Evolutionary conservation across 257 asterid genomes (phyloP).

Genomic region (Handroanthus guayacan): DNA sequence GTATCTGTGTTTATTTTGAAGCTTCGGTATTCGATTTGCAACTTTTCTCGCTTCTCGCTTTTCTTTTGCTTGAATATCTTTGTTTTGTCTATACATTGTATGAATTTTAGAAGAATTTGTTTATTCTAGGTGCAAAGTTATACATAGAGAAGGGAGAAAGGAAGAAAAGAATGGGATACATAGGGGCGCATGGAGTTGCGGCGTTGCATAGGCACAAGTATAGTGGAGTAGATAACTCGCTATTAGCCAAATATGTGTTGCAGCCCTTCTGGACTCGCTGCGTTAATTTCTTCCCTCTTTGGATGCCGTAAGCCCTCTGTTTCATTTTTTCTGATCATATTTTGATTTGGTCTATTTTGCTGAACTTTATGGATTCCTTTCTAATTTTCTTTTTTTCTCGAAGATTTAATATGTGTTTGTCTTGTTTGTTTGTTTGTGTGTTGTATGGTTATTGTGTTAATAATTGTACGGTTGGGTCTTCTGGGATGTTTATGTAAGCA

Average conservation of each 20-base stretch:
- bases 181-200: slow-evolving; percentile 89
- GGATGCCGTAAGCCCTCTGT: slow-evolving; percentile 88
- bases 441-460: slow-evolving; percentile 1
- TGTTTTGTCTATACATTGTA: slow-evolving; percentile 18
- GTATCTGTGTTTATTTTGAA: not conserved
- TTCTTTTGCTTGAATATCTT: not conserved
- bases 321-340: not conserved
- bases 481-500: slow-evolving; percentile 15
- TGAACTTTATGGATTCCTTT: not conserved
- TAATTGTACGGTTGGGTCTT: slow-evolving; percentile 19
- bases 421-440: slow-evolving; percentile 11
- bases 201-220: slow-evolving; percentile 86
- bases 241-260: slow-evolving; percentile 78
- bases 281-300: slow-evolving; percentile 92
- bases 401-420: slow-evolving; percentile 14
- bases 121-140: slow-evolving; percentile 22
- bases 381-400: not conserved
- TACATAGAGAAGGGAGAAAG: not conserved
- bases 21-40: slow-evolving; percentile 35
- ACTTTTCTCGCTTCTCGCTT: not conserved
- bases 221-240: slow-evolving; percentile 95
- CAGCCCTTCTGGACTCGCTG: slow-evolving; percentile 95
- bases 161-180: slow-evolving; percentile 68
- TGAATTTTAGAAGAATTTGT: not conserved
- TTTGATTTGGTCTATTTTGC: not conserved